These are phyloP conservation scores for Spirogloea muscicola DNA, from an alignment of 139 green algal genomes.

Conservation along the genomic window DNA sequence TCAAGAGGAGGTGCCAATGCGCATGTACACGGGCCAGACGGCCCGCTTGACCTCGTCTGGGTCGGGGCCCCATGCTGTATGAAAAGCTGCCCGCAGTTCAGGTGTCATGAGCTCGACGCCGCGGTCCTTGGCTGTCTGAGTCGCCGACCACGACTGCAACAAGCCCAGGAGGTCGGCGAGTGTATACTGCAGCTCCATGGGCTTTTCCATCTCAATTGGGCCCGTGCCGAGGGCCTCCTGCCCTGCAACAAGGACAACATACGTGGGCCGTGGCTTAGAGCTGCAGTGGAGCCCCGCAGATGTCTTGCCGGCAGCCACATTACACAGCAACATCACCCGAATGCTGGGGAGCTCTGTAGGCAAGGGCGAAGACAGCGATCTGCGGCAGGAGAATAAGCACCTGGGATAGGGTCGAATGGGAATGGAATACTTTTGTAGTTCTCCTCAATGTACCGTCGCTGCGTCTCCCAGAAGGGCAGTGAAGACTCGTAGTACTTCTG, in stretches of 20 bases:
- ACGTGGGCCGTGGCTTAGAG: neutral
- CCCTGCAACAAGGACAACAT: neutral
- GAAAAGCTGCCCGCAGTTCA: neutral
- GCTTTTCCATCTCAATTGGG: neutral
- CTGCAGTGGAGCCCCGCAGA: neutral
- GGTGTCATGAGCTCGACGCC: neutral
- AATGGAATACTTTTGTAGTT: slow-evolving; percentile 18
- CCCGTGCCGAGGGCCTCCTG: neutral
- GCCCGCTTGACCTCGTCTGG: neutral
- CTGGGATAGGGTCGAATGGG: neutral
- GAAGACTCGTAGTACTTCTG: neutral
- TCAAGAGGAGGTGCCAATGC: slow-evolving; percentile 4
- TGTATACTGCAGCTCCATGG: neutral
- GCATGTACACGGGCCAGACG: slow-evolving; percentile 9
- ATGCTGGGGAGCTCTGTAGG: neutral
- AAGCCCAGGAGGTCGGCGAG: neutral
- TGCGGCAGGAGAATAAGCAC: neutral
- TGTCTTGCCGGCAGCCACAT: neutral
- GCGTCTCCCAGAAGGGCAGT: slow-evolving; percentile 23
- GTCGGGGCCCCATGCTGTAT: neutral
- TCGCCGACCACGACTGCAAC: slow-evolving; percentile 6
- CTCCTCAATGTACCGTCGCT: slow-evolving; percentile 10
- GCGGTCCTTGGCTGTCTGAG: slow-evolving; percentile 1
- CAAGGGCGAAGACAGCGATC: neutral
- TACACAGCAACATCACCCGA: neutral